Conservation (phyloP, 2,329 filamentous ascomycete genomes). For the Claviceps spartinae region DNA sequence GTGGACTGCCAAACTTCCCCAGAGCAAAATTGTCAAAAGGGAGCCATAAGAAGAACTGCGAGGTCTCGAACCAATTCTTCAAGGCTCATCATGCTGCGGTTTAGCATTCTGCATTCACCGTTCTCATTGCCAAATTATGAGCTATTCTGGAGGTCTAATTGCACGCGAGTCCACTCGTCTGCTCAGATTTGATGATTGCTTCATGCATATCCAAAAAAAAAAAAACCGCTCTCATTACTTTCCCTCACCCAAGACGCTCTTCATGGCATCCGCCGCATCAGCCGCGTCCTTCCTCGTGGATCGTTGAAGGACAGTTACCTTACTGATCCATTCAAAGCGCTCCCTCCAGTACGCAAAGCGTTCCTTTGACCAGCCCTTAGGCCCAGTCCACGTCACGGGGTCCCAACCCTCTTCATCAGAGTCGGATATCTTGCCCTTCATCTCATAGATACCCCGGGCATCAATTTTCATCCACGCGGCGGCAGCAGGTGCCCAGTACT, state of each 20-base stretch:
- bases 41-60: not conserved
- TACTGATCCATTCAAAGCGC: conserved; percentile 1
- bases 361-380: not conserved
- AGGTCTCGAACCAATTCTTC: too few species aligned
- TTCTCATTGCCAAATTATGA: too few species aligned
- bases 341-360: conserved; percentile 1
- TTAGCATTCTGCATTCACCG: too few species aligned
- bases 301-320: not conserved
- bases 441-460: not conserved
- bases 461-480: not conserved
- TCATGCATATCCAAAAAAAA: too few species aligned
- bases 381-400: not conserved
- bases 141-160: too few species aligned
- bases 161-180: too few species aligned
- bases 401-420: not conserved
- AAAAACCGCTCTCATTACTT: not conserved
- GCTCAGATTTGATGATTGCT: not conserved
- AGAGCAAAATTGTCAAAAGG: not conserved
- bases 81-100: too few species aligned
- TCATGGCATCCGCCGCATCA: not conserved
- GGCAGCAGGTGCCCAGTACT: conserved; percentile 3
- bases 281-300: not conserved
- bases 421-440: not conserved
- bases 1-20: too few species aligned
- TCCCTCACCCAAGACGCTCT: not conserved